phyloP scores from a whole-genome alignment of 768 basidiomycete genomes.

The Clitopilus hobsonii region DNA sequence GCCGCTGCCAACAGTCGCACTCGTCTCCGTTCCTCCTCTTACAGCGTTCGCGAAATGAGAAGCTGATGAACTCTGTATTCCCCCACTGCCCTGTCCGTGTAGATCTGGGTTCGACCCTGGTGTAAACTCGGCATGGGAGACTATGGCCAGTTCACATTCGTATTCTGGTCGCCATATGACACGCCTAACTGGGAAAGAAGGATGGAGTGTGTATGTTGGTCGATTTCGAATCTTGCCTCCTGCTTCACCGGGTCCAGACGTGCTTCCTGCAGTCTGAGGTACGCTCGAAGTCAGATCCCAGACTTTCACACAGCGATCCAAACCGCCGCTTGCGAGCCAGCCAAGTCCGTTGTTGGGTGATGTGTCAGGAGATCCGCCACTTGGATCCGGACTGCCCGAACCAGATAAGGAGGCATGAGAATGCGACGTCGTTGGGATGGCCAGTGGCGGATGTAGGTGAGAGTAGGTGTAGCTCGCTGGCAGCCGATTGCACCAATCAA shows the following conservation, averaged over 20 bases:
- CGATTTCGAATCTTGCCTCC: background rate
- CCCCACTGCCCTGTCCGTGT: constrained; percentile 18
- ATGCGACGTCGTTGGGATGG: background rate
- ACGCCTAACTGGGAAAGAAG: constrained; percentile 69
- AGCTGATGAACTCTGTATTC: background rate
- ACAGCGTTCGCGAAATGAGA: constrained; percentile 7
- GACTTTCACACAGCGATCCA: constrained; percentile 80
- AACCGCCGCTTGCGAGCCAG: constrained; percentile 77
- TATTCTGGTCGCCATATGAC: constrained; percentile 75
- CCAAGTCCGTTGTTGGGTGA: constrained; percentile 34
- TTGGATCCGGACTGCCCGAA: constrained; percentile 13
- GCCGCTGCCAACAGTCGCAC: constrained; percentile 8
- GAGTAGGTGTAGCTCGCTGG: background rate
- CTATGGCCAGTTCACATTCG: constrained; percentile 70
- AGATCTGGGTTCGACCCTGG: constrained; percentile 18
- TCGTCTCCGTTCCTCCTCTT: constrained; percentile 23
- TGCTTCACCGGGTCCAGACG: background rate
- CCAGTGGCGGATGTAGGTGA: constrained; percentile 10
- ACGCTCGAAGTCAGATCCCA: constrained; percentile 54
- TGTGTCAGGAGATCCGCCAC: constrained; percentile 8
- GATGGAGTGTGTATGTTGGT: constrained; percentile 67
- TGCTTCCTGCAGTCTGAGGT: background rate
- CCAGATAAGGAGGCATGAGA: constrained; percentile 7
- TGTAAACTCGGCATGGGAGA: constrained; percentile 57
- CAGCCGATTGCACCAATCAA: constrained; percentile 61